These are phyloP conservation scores for Termitomyces sp. DNA, from an alignment of 768 basidiomycete species.

Conservation along the genomic window DNA sequence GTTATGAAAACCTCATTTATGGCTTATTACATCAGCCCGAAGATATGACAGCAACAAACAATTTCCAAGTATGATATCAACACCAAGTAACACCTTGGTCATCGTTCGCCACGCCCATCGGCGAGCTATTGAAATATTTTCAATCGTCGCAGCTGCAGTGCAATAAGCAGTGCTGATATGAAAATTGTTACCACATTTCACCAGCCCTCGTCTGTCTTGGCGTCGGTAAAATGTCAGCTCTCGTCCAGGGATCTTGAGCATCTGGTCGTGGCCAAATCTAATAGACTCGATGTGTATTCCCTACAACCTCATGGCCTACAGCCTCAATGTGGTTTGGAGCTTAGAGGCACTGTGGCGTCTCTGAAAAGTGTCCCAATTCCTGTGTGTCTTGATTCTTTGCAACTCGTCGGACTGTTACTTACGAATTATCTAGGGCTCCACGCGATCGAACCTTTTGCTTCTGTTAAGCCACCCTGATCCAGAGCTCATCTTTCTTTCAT, in stretches of 20 bases:
- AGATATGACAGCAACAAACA: no score
- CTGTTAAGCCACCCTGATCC: constrained; percentile 78
- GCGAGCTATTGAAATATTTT: background rate
- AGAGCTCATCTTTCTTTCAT: constrained; percentile 61
- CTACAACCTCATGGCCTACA: constrained; percentile 56
- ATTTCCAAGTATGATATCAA: no score
- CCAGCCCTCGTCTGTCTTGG: constrained; percentile 65
- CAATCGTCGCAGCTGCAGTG: background rate
- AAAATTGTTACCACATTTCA: constrained; percentile 76
- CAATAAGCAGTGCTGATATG: constrained; percentile 24
- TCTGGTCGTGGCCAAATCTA: constrained; percentile 66
- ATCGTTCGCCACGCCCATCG: background rate
- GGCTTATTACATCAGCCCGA: no score
- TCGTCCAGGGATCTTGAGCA: constrained; percentile 50
- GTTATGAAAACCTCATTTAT: no score
- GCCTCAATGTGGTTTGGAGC: constrained; percentile 54
- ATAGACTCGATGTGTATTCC: constrained; percentile 66
- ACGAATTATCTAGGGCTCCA: constrained; percentile 23
- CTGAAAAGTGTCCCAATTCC: constrained; percentile 51
- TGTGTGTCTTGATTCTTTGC: constrained; percentile 32
- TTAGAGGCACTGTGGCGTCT: constrained; percentile 66
- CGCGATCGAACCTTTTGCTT: constrained; percentile 52
- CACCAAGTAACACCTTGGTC: background rate
- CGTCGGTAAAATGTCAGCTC: constrained; percentile 68
- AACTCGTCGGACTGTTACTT: constrained; percentile 12